phyloP scores from a whole-genome alignment of 2,329 filamentous ascomycete species.

The Ceratocystis harringtonii region DNA sequence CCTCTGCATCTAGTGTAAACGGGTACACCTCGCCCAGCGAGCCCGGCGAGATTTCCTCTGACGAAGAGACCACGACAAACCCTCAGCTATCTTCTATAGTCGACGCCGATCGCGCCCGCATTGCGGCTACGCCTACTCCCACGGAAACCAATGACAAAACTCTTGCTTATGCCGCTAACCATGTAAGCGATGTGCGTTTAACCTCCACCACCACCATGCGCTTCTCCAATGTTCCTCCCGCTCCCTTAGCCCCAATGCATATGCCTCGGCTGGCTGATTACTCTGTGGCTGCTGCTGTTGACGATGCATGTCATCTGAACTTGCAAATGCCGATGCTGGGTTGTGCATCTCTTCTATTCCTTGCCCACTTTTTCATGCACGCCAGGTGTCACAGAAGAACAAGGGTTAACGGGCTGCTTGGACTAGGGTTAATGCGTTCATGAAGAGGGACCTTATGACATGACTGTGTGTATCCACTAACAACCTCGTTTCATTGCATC shows the following conservation, averaged over 20 bases:
- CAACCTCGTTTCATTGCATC: background rate
- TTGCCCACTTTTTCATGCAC: background rate
- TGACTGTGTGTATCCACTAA: background rate
- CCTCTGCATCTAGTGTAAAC: background rate
- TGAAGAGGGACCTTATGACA: background rate
- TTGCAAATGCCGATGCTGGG: background rate
- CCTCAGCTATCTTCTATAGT: background rate
- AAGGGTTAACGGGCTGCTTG: background rate
- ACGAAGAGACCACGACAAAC: background rate
- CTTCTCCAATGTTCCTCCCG: background rate
- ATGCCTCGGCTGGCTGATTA: background rate
- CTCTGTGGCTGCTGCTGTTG: background rate
- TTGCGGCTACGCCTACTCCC: background rate
- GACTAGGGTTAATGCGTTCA: background rate
- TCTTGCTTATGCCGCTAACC: background rate
- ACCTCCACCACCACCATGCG: background rate
- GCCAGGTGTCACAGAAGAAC: background rate
- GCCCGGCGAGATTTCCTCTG: background rate
- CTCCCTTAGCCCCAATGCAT: background rate
- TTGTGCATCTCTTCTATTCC: background rate
- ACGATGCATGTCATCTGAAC: background rate
- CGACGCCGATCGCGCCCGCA: background rate
- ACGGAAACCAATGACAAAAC: background rate
- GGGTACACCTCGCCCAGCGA: background rate
- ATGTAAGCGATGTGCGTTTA: background rate